Percentiles rank a stretch among this genome's conserved stretches.
phyloP scores from a whole-genome alignment of 306 rosid genomes.

The Glycine latifolia region DNA sequence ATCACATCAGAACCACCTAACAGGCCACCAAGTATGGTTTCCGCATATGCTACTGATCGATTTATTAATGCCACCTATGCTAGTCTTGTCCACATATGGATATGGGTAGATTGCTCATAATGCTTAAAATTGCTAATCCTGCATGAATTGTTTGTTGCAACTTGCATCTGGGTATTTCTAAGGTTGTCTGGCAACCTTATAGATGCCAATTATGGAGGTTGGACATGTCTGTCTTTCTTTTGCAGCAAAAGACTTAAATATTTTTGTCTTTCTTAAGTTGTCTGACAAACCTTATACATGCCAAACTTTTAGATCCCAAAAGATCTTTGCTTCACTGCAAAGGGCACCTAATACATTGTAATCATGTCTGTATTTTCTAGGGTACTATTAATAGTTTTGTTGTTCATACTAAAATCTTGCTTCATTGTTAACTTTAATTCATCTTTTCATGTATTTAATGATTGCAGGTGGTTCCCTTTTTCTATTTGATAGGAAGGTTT shows the following conservation, averaged over 20 bases:
- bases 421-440: neutral
- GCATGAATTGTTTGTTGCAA: slow-evolving; percentile 48
- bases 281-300: neutral
- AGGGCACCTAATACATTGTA: slow-evolving; percentile 1
- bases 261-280: neutral
- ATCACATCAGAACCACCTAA: slow-evolving; percentile 80
- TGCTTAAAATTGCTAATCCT: slow-evolving; percentile 16
- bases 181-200: slow-evolving; percentile 35
- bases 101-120: slow-evolving; percentile 15
- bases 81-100: slow-evolving; percentile 6
- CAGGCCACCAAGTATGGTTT: slow-evolving; percentile 80
- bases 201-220: slow-evolving; percentile 29
- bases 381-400: slow-evolving; percentile 3
- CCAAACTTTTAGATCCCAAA: neutral
- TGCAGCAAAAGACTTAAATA: neutral
- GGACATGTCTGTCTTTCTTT: slow-evolving; percentile 22
- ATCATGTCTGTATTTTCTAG: slow-evolving; percentile 6
- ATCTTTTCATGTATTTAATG: slow-evolving; percentile 39
- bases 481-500: slow-evolving; percentile 87
- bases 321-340: neutral
- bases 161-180: slow-evolving; percentile 39
- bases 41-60: slow-evolving; percentile 30
- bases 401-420: slow-evolving; percentile 31
- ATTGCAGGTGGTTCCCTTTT: slow-evolving; percentile 85
- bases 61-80: neutral